phyloP scores from a whole-genome alignment of 208 protist species.

The Herpetomonas samuelpessoai region DNA sequence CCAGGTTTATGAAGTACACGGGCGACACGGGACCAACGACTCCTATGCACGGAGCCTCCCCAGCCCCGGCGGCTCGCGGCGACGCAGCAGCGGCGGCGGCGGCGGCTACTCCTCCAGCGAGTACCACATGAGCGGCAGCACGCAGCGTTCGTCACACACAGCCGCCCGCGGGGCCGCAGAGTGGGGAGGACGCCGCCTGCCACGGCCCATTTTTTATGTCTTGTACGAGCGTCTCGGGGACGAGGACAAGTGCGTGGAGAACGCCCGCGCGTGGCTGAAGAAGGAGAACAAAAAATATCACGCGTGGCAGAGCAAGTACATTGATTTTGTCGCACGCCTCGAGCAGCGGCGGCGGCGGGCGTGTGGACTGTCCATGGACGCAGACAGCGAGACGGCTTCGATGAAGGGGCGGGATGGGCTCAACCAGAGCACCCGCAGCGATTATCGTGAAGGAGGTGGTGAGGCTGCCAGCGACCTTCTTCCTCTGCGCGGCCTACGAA shows the following conservation, averaged over 20 bases:
- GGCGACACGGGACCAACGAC: too few relatives aligned
- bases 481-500: slow-evolving; percentile 17
- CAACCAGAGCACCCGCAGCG: neutral
- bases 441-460: neutral
- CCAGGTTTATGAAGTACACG: neutral
- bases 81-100: slow-evolving; percentile 2
- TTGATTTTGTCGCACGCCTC: slow-evolving; percentile 14
- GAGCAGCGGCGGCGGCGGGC: slow-evolving; percentile 17
- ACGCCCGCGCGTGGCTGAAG: slow-evolving; percentile 43
- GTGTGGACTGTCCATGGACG: neutral
- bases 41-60: too few relatives aligned
- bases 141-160: neutral
- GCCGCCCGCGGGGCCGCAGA: neutral
- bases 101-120: neutral
- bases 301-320: slow-evolving; percentile 30
- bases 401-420: neutral
- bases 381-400: neutral
- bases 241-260: slow-evolving; percentile 41
- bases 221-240: slow-evolving; percentile 63
- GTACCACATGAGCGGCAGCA: slow-evolving; percentile 1
- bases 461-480: neutral
- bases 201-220: slow-evolving; percentile 40
- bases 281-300: slow-evolving; percentile 40
- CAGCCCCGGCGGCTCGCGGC: neutral
- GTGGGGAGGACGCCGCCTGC: neutral